These are phyloP conservation scores for Blastomyces emzantsi DNA, from an alignment of 2,329 filamentous ascomycete genomes.

Conservation along the genomic window DNA sequence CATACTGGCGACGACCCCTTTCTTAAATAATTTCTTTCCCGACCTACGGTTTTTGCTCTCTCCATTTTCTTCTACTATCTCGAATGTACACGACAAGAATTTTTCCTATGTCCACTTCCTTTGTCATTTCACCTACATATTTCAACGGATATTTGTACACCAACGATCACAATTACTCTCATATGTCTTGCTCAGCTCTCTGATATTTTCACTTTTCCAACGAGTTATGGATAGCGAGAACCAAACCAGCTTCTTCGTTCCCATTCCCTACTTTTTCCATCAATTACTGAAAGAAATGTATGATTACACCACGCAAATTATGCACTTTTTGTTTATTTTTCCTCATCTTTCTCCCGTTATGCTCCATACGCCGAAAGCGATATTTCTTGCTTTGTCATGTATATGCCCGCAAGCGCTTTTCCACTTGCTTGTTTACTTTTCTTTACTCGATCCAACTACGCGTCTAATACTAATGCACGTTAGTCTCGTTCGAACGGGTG, in stretches of 20 bases:
- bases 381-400: not conserved
- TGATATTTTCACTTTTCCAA: not conserved
- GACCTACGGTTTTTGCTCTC: not conserved
- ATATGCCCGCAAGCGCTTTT: not conserved
- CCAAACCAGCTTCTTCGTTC: not conserved
- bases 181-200: not conserved
- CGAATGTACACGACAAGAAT: not conserved
- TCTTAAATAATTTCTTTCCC: not conserved
- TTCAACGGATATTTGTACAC: not conserved
- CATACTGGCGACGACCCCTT: not conserved
- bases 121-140: not conserved
- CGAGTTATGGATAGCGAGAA: slow-evolving; percentile 4
- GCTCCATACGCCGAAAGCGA: not conserved
- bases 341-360: not conserved
- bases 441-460: not conserved
- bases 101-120: not conserved
- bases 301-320: not conserved
- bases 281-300: not conserved
- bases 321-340: slow-evolving; percentile 1
- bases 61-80: not conserved
- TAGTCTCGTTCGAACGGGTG: not conserved
- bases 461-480: not conserved
- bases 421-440: not conserved
- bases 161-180: not conserved
- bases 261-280: not conserved